A percentile compares a stretch with the other conserved stretches of the same genome.
Conservation (phyloP, 441 rosid genomes). For the Raphanus hybrid region DNA sequence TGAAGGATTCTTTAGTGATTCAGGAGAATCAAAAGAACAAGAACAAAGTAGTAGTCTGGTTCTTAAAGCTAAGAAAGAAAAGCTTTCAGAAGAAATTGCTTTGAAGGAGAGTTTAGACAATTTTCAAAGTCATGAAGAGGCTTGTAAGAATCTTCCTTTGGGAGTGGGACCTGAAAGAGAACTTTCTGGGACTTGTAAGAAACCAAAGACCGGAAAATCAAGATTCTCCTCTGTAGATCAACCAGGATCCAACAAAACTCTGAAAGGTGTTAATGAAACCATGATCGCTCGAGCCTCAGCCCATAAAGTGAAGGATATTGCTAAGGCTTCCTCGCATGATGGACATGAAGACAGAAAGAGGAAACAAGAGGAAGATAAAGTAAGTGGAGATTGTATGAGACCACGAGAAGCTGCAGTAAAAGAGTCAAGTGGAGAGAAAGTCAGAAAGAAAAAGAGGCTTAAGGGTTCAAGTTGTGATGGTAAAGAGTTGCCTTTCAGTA, state of each 20-base stretch:
- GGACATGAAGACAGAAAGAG: conserved; percentile 58
- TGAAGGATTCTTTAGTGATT: conserved; percentile 66
- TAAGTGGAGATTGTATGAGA: conserved; percentile 40
- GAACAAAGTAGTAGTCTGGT: conserved; percentile 41
- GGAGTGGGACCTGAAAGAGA: conserved; percentile 66
- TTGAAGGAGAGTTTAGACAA: conserved; percentile 51
- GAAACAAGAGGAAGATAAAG: conserved; percentile 57
- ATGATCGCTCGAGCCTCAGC: conserved; percentile 45
- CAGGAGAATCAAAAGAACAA: conserved; percentile 60
- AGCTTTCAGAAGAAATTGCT: conserved; percentile 38
- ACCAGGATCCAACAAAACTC: conserved; percentile 45
- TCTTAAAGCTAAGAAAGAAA: conserved; percentile 50
- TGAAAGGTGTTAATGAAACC: conserved; percentile 49
- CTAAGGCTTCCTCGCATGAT: conserved; percentile 39
- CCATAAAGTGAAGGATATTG: conserved; percentile 53
- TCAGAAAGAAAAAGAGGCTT: conserved; percentile 63
- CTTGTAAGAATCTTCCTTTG: conserved; percentile 43
- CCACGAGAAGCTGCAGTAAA: conserved; percentile 35
- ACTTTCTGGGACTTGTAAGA: conserved; percentile 60
- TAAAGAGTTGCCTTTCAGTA: conserved; percentile 4
- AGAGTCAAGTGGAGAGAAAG: conserved; percentile 61
- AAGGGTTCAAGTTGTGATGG: conserved; percentile 48
- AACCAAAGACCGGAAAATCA: conserved; percentile 56
- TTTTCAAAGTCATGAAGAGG: conserved; percentile 53
- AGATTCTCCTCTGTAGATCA: conserved; percentile 46